These are phyloP conservation scores for Lichtheimia ramosa DNA, from an alignment of 371 early-diverging fungal genomes.

Conservation along the genomic window DNA sequence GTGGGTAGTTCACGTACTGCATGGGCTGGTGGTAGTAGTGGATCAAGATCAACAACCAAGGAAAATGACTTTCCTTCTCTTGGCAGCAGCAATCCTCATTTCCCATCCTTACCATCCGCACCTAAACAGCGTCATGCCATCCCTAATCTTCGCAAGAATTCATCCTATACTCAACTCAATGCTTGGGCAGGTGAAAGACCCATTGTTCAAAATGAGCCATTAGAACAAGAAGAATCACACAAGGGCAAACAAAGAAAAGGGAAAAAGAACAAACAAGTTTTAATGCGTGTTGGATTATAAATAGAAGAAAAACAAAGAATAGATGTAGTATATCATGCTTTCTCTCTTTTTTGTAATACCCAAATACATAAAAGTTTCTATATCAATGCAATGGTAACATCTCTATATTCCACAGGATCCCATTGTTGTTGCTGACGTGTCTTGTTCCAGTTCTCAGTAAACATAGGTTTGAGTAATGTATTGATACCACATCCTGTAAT, in stretches of 20 bases:
- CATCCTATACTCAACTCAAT: slow-evolving; percentile 17
- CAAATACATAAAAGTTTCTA: slow-evolving; percentile 10
- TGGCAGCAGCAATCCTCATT: slow-evolving; percentile 17
- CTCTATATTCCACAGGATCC: slow-evolving; percentile 22
- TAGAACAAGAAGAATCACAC: slow-evolving; percentile 4
- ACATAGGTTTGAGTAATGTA: slow-evolving; percentile 24
- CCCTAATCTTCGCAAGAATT: slow-evolving; percentile 31
- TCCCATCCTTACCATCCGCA: slow-evolving; percentile 48
- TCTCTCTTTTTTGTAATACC: neutral
- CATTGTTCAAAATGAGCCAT: neutral
- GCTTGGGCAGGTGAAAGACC: slow-evolving; percentile 24
- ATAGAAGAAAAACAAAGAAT: too few species aligned
- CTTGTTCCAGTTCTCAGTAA: slow-evolving; percentile 23
- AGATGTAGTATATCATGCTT: too few species aligned
- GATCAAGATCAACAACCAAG: slow-evolving; percentile 1
- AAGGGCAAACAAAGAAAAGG: slow-evolving; percentile 46
- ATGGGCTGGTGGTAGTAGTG: slow-evolving; percentile 16
- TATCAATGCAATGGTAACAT: slow-evolving; percentile 25
- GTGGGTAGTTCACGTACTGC: slow-evolving; percentile 18
- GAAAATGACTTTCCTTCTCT: slow-evolving; percentile 22
- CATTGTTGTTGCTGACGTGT: slow-evolving; percentile 18
- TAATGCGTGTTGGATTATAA: slow-evolving; percentile 60
- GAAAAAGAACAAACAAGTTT: slow-evolving; percentile 57
- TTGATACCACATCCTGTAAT: slow-evolving; percentile 42
- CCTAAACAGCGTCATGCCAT: slow-evolving; percentile 27